Percentiles rank a stretch among this genome's conserved stretches.
Conservation (phyloP, 2,329 filamentous ascomycete species). For the Akanthomyces uredinophilus region DNA sequence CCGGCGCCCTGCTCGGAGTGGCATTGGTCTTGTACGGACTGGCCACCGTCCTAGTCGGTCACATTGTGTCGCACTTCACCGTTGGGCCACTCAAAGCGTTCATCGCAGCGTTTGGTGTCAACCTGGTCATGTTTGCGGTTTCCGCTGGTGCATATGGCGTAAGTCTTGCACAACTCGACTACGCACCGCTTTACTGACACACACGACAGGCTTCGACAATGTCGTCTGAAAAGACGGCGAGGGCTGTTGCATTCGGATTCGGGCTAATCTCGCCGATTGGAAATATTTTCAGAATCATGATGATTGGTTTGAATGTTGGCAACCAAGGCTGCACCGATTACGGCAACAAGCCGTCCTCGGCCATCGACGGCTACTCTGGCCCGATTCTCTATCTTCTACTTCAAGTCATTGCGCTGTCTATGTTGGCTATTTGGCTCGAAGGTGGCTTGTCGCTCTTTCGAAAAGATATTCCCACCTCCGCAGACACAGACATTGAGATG, state of each 20-base stretch:
- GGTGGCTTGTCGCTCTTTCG: conserved; percentile 42
- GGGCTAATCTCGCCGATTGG: conserved; percentile 22
- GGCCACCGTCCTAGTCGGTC: conserved; percentile 63
- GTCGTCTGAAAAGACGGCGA: conserved; percentile 10
- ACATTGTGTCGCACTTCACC: conserved; percentile 60
- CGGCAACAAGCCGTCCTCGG: conserved; percentile 58
- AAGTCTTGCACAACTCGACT: background rate
- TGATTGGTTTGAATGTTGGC: conserved; percentile 73
- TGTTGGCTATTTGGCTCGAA: conserved; percentile 69
- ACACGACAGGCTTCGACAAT: background rate
- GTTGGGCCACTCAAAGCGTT: conserved; percentile 66
- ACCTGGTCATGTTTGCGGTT: conserved; percentile 54
- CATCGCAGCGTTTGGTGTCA: conserved; percentile 57
- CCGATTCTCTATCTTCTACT: conserved; percentile 73
- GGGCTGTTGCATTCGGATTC: conserved; percentile 17
- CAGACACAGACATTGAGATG: conserved; percentile 3
- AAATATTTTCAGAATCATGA: conserved; percentile 61
- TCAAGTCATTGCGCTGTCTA: conserved; percentile 65
- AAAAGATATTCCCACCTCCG: background rate
- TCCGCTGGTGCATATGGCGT: background rate
- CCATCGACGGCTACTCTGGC: conserved; percentile 69
- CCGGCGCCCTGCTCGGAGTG: conserved; percentile 68
- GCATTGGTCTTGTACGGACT: conserved; percentile 72
- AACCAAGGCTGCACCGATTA: conserved; percentile 64
- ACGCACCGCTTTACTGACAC: background rate